A percentile compares a stretch with the other conserved stretches of the same genome.
phyloP scores from a whole-genome alignment of 257 asterid species.

The Solanum ahanhuiri region DNA sequence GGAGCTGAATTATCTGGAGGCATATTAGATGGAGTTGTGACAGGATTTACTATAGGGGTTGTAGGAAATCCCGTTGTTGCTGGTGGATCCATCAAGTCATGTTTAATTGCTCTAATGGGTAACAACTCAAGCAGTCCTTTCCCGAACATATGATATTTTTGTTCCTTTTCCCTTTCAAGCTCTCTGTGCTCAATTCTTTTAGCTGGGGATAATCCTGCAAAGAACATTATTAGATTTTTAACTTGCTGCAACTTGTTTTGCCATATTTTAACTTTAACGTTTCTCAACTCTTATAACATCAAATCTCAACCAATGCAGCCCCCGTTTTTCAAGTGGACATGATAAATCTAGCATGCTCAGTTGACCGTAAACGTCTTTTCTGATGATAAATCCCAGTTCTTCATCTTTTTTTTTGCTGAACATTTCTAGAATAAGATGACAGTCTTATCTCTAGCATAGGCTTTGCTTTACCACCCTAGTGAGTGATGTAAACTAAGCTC shows the following conservation, averaged over 20 bases:
- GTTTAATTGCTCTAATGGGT: conserved; percentile 15
- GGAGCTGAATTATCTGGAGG: conserved; percentile 30
- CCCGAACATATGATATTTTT: conserved; percentile 4
- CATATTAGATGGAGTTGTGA: conserved; percentile 53
- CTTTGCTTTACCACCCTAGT: neutral
- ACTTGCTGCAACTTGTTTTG: neutral
- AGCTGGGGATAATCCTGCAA: conserved; percentile 20
- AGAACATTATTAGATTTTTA: neutral
- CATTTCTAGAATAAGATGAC: neutral
- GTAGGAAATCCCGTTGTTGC: conserved; percentile 26
- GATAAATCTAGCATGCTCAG: neutral
- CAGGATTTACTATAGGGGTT: conserved; percentile 54
- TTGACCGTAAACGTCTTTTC: neutral
- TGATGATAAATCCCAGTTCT: neutral
- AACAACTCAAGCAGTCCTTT: conserved; percentile 17
- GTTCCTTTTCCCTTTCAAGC: conserved; percentile 5
- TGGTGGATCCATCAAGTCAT: conserved; percentile 27
- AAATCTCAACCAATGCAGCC: neutral
- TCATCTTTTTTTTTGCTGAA: neutral
- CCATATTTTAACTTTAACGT: neutral
- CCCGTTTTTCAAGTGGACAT: neutral
- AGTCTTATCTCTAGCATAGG: neutral
- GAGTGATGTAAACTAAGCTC: neutral
- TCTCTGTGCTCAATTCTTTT: conserved; percentile 6
- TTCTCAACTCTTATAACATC: neutral